phyloP scores from a whole-genome alignment of 208 protist species.

The Trichomonas tenax region DNA sequence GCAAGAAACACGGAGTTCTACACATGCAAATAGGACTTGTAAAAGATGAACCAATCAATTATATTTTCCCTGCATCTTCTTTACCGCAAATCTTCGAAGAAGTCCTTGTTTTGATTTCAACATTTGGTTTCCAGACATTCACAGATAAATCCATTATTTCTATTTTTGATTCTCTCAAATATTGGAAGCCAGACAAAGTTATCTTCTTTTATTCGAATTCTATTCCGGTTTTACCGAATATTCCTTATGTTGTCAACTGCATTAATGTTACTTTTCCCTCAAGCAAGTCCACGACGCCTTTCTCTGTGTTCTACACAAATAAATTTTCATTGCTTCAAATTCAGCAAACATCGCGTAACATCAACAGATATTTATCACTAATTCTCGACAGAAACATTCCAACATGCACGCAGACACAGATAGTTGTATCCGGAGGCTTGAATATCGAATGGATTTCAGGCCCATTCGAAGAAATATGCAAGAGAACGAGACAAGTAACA shows the following conservation, averaged over 20 bases:
- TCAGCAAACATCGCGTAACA: neutral
- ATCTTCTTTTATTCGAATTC: neutral
- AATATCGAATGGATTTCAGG: neutral
- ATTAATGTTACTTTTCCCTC: neutral
- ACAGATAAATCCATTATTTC: neutral
- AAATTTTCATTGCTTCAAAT: neutral
- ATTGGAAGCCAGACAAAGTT: neutral
- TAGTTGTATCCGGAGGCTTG: neutral
- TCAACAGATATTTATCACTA: neutral
- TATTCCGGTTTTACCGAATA: neutral
- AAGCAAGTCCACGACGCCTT: neutral
- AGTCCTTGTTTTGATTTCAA: neutral
- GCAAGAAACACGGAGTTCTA: neutral
- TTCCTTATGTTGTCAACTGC: neutral
- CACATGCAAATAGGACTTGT: neutral
- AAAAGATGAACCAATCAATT: neutral
- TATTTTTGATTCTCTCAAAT: neutral
- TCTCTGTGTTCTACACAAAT: neutral
- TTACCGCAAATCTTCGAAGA: neutral
- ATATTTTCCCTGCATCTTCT: neutral
- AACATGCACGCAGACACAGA: neutral
- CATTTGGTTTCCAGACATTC: neutral
- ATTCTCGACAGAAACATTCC: neutral
- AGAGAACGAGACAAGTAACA: neutral
- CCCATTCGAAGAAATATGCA: neutral